A percentile compares a stretch with the other conserved stretches of the same genome.
phyloP scores from a whole-genome alignment of 805 yeast species.

The Metschnikowia rubicola region DNA sequence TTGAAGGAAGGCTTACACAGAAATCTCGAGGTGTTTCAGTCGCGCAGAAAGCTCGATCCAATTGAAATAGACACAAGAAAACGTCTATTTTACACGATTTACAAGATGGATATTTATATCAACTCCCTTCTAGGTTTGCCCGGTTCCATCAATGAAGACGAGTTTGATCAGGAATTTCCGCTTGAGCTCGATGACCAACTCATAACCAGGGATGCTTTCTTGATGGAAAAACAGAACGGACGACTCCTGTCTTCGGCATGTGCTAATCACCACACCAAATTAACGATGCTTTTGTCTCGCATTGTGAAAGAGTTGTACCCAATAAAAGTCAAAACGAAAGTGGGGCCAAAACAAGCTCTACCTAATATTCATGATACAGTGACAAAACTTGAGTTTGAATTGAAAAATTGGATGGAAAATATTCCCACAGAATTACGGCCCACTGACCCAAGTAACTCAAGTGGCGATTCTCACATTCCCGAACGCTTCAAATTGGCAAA shows the following conservation, averaged over 20 bases:
- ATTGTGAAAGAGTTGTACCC: slow-evolving; percentile 76
- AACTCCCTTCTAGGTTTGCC: slow-evolving; percentile 87
- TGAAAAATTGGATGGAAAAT: slow-evolving; percentile 67
- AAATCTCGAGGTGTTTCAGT: slow-evolving; percentile 48
- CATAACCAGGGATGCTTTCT: slow-evolving; percentile 63
- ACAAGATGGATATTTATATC: slow-evolving; percentile 86
- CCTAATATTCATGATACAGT: slow-evolving; percentile 45
- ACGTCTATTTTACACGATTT: slow-evolving; percentile 83
- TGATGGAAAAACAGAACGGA: slow-evolving; percentile 44
- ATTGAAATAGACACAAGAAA: slow-evolving; percentile 81
- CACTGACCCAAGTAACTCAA: slow-evolving; percentile 50
- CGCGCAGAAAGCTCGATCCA: slow-evolving; percentile 59
- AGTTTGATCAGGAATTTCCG: slow-evolving; percentile 85
- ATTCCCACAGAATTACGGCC: slow-evolving; percentile 73
- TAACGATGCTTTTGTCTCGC: slow-evolving; percentile 66
- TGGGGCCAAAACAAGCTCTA: slow-evolving; percentile 6
- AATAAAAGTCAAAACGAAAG: slow-evolving; percentile 42
- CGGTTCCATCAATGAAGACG: slow-evolving; percentile 67
- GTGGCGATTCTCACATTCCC: slow-evolving; percentile 31
- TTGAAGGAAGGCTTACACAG: slow-evolving; percentile 80
- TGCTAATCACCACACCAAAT: slow-evolving; percentile 79
- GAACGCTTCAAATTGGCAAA: slow-evolving; percentile 68
- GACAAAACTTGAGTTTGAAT: slow-evolving; percentile 61
- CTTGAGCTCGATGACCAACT: slow-evolving; percentile 83
- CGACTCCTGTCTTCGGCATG: slow-evolving; percentile 69